Conservation (phyloP, 192 early-diverging fungal species). For the Powellomyces hirtus region DNA sequence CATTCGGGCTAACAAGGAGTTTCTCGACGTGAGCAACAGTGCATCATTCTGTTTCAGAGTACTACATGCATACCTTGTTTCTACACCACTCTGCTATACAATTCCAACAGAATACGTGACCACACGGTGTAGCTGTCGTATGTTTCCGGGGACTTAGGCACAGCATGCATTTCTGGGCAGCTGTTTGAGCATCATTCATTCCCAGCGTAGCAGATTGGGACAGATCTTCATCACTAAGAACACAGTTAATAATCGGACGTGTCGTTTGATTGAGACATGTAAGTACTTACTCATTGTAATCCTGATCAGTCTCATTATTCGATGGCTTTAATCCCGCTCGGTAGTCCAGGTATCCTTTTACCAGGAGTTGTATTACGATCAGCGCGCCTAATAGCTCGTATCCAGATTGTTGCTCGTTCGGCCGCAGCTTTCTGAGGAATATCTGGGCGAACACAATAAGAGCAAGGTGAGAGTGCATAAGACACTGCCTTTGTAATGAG, state of each 20-base stretch:
- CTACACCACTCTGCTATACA: conserved; percentile 93
- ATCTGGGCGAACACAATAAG: conserved; percentile 44
- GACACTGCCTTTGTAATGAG: no score
- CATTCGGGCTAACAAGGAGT: conserved; percentile 71
- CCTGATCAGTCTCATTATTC: not conserved
- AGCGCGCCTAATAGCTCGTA: conserved; percentile 87
- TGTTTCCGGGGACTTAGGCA: conserved; percentile 74
- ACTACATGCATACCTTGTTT: conserved; percentile 61
- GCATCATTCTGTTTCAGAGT: not conserved
- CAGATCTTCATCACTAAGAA: conserved; percentile 4
- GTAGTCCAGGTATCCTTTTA: conserved; percentile 46
- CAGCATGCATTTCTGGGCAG: conserved; percentile 75
- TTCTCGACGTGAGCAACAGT: not conserved
- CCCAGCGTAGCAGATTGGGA: conserved; percentile 18
- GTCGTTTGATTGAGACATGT: no score
- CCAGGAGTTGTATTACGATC: conserved; percentile 68
- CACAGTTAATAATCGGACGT: no score
- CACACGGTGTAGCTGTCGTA: conserved; percentile 86
- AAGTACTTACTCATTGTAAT: conserved; percentile 19
- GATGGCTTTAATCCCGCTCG: not conserved
- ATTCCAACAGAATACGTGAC: conserved; percentile 94
- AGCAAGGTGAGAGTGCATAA: not conserved
- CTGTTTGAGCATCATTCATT: not conserved
- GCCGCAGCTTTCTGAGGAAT: conserved; percentile 71
- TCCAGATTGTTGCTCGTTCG: conserved; percentile 67